Evolutionary conservation across 2,329 filamentous ascomycete genomes (phyloP).

Genomic region (Epichloe coenophiala): DNA sequence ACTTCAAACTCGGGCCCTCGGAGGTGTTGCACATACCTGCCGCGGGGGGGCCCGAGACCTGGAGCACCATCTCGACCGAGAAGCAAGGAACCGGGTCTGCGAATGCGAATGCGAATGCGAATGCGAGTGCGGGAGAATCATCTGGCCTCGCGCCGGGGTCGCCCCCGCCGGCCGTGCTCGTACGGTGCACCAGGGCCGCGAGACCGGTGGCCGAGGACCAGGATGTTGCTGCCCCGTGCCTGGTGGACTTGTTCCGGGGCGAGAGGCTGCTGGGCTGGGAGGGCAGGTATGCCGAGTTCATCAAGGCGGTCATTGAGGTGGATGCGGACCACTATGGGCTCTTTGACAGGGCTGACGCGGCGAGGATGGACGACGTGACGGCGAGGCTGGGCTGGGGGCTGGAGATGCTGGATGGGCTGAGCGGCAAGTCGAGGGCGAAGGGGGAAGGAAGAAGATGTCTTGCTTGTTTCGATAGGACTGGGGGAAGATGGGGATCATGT

Average conservation of each 20-base stretch:
- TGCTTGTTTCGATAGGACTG: not conserved
- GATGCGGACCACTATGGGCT: conserved; percentile 15
- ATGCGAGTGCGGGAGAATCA: not conserved
- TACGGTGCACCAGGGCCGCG: conserved; percentile 9
- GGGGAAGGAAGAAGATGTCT: not conserved
- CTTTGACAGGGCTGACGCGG: conserved; percentile 10
- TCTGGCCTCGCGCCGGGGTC: not conserved
- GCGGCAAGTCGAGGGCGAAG: not conserved
- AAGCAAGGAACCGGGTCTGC: not conserved
- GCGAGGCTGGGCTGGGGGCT: conserved; percentile 5
- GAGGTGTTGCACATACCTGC: conserved; percentile 12
- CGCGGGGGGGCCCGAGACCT: conserved; percentile 6
- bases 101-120: not conserved
- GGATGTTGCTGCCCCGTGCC: conserved; percentile 4
- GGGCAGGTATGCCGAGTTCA: conserved; percentile 14
- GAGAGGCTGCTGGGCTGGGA: conserved; percentile 17
- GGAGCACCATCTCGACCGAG: conserved; percentile 5
- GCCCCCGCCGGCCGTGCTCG: conserved; percentile 14
- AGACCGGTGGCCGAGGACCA: conserved; percentile 2
- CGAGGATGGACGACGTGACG: conserved; percentile 7
- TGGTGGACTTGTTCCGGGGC: conserved; percentile 14
- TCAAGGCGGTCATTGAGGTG: conserved; percentile 16
- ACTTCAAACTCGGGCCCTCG: conserved; percentile 7
- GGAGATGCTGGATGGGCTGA: conserved; percentile 5
- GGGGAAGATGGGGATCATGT: too few relatives aligned